Evolutionary conservation across 768 basidiomycete genomes (phyloP), one percentile per base, ranked within the genome.

Genomic region (Dioszegia crocea): DNA sequence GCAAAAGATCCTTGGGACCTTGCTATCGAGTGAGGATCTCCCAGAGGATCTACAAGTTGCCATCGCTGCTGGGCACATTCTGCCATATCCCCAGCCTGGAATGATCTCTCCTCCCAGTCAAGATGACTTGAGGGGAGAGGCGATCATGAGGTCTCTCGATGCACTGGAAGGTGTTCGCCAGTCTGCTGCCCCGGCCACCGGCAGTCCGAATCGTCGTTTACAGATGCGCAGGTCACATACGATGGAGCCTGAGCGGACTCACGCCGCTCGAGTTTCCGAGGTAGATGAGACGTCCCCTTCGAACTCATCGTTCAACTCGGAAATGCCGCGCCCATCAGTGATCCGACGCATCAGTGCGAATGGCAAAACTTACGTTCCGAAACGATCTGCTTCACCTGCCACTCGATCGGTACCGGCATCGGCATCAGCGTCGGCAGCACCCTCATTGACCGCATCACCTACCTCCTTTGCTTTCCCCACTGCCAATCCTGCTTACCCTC

Each of bases 11-110:
- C 49, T 69, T 5, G 65, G 62, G 10, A 62, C 68, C 8, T 26
- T 69, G 36, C 46, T 68, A 12, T 64, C 62, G 21, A 61, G 53
- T n/a, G 70, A 71, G 11, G 66, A 71, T 48, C 61, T 65, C 4
- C 65, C 62, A 19, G 23, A 16, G 30, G 62, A 64, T 39, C 61
- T 67, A 9, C 61, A 52, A n/a, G 39, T 31, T 11, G 41, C 57
- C 10, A 33, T 45, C 27, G 39, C 36, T 17, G 10, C 51, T 24
- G 38, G 36, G 3, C 36, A 53, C 26, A 2, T 53, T 6, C 21
- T 40, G 3, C 19, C 24, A 17, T 43, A 43, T 50, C 29, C 36
- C n/a, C 17, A 53, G 24, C 36, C 48, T 43, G 45, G 44, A 26
- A 2, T 24, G 19, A 3, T 17, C 6, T 39, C 51, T 2, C 38